Evolutionary conservation across 148 eudicot genomes (phyloP), one percentile per base, ranked within the genome.

Genomic region (Rhododendron williamsianum): DNA sequence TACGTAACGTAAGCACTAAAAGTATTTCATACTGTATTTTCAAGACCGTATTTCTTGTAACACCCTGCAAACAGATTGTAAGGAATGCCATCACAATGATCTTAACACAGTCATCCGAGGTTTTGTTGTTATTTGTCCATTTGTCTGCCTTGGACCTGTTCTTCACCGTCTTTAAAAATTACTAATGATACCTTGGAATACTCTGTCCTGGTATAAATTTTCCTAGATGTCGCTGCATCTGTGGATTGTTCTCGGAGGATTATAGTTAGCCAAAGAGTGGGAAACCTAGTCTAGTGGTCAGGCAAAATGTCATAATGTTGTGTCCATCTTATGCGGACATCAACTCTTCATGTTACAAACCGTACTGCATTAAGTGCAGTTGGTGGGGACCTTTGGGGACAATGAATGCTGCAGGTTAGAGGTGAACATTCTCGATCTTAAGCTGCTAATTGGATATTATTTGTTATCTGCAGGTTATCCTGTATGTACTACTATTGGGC

Each of bases 401-500:
- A 27, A 51, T 54, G 12, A 48, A 79, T 76, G 21, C 52, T 82
- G 65, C 69, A 46, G 23, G 56, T 60, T 76, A 76, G 78, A 67
- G 60, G 54, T 38, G 52, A 52, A 76, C 0, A 10, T 30, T 73
- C 2, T 49, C 0, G 1, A 63, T 74, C 33, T 76, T 56, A 63
- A 48, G 69, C 46, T 76, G 45, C 65, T 74, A 54, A 41, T 73
- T 69, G 58, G 30, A 63, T 87, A 79, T 56, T 46, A 2, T 81
- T 51, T 81, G 16, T 63, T 36, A 58, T 82, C 25, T 81, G 85
- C 52, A 86, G 88, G 88, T 86, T 86, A 86, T 86, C 88, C 88
- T 76, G 69, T 86, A n/a, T 86, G 88, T 83, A 82, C 78, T 36
- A 76, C 88, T 23, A 21, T 86, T 82, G 84, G 77, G 43, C 82